A percentile compares a stretch with the other conserved stretches of the same genome.
Evolutionary conservation across 805 yeast genomes (phyloP).

Genomic region (Allodekkera sacchari): DNA sequence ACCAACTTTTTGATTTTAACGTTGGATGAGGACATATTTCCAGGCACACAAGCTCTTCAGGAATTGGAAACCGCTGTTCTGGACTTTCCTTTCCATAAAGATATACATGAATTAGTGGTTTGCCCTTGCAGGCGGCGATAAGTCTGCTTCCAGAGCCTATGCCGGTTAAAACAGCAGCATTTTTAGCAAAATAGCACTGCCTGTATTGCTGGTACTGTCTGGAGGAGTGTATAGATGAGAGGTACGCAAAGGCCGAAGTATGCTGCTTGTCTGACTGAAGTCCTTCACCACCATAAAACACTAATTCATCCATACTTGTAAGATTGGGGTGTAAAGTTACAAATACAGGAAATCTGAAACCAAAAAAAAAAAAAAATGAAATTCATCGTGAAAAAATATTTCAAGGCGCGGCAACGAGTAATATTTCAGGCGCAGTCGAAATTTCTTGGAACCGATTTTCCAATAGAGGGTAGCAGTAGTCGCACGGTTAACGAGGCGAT

Average conservation of each 20-base stretch:
- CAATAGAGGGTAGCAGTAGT: no score
- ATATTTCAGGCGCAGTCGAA: no score
- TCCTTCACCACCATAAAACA: constrained; percentile 39
- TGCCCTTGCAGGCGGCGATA: constrained; percentile 57
- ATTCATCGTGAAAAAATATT: constrained; percentile 1
- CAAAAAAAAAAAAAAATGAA: constrained; percentile 1
- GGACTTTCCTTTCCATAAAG: constrained; percentile 60
- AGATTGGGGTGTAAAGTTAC: not conserved
- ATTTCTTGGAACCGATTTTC: no score
- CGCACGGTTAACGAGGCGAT: no score
- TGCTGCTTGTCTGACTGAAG: constrained; percentile 31
- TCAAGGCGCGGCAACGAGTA: not conserved
- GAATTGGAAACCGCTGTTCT: constrained; percentile 76
- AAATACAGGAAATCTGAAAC: not conserved
- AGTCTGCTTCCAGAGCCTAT: constrained; percentile 40
- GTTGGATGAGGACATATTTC: constrained; percentile 18
- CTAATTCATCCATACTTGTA: constrained; percentile 39
- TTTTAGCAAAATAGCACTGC: constrained; percentile 38
- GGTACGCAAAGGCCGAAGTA: constrained; percentile 27
- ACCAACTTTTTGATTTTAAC: constrained; percentile 31
- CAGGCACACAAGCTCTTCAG: constrained; percentile 64
- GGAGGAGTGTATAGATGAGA: constrained; percentile 38
- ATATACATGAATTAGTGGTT: constrained; percentile 71
- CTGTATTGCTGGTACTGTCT: constrained; percentile 42
- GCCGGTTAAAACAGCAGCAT: constrained; percentile 42